Percentiles rank a stretch among this genome's conserved stretches.
These are phyloP conservation scores for Herpetomonas samuelpessoai DNA, from an alignment of 208 protist genomes.

Conservation along the genomic window DNA sequence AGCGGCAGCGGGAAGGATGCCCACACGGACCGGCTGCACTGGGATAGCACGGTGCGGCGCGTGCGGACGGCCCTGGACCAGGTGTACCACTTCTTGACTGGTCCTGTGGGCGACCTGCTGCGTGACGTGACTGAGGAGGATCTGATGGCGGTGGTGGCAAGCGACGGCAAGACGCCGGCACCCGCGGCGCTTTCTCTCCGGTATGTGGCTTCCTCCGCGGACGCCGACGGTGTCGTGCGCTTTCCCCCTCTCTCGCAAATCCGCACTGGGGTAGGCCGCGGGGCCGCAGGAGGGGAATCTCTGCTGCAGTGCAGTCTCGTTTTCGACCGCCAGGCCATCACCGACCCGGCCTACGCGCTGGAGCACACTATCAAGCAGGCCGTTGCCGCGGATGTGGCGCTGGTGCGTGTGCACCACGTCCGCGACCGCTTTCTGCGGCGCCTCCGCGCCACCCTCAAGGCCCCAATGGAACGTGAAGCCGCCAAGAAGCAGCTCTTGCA, in stretches of 20 bases:
- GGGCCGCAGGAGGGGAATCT: neutral
- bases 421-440: conserved; percentile 52
- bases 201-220: conserved; percentile 11
- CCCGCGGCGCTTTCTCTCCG: conserved; percentile 2
- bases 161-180: conserved; percentile 14
- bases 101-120: conserved; percentile 21
- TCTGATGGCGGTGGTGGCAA: conserved; percentile 21
- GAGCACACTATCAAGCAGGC: conserved; percentile 33
- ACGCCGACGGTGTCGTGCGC: conserved; percentile 15
- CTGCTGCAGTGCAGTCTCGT: conserved; percentile 21
- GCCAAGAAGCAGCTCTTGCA: neutral
- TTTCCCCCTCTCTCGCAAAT: conserved; percentile 29
- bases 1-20: conserved; percentile 5
- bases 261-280: neutral
- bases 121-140: conserved; percentile 27
- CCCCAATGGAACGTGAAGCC: conserved; percentile 5
- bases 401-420: conserved; percentile 58
- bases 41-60: conserved; percentile 16
- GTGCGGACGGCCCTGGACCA: conserved; percentile 23
- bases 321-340: conserved; percentile 50
- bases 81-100: conserved; percentile 26
- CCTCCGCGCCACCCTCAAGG: conserved; percentile 10
- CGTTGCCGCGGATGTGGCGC: conserved; percentile 47
- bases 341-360: conserved; percentile 33
- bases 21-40: conserved; percentile 16